Conservation (phyloP, 1,139 yeast species). For the Hansenula anomala region DNA sequence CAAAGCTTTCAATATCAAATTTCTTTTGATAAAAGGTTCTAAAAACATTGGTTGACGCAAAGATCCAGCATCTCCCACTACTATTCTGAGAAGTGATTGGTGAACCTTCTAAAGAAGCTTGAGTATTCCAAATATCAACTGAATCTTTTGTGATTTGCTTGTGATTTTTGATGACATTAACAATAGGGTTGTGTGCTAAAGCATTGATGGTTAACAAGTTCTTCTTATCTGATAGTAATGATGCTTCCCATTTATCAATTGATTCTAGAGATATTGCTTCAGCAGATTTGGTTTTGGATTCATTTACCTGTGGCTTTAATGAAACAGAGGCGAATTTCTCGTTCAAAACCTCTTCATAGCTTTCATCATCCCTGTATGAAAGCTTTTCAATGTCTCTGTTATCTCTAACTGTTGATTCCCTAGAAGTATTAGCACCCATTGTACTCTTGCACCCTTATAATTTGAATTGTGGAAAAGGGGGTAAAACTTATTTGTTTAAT, state of each 20-base stretch:
- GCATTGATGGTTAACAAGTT: constrained; percentile 58
- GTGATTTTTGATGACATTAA: constrained; percentile 37
- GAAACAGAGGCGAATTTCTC: background rate
- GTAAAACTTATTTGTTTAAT: too few species aligned
- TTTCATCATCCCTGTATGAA: constrained; percentile 3
- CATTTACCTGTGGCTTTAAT: background rate
- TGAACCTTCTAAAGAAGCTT: constrained; percentile 52
- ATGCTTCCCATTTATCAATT: constrained; percentile 46
- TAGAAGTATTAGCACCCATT: constrained; percentile 9
- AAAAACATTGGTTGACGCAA: constrained; percentile 70
- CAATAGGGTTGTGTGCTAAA: constrained; percentile 45
- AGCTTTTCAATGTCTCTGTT: constrained; percentile 8
- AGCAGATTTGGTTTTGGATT: background rate
- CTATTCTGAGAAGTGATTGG: constrained; percentile 68
- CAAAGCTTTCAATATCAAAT: constrained; percentile 62
- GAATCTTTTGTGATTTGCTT: constrained; percentile 6
- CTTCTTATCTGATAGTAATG: constrained; percentile 46
- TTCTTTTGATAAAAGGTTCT: constrained; percentile 57
- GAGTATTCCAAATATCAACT: constrained; percentile 45
- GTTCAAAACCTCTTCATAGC: background rate
- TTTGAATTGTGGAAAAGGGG: background rate
- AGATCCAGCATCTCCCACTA: constrained; percentile 83
- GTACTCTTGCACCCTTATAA: too few species aligned
- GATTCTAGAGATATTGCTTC: constrained; percentile 33
- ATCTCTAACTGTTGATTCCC: constrained; percentile 1